Evolutionary conservation across 2,329 filamentous ascomycete species (phyloP).

Genomic region (Scopulariopsis brevicaulis): DNA sequence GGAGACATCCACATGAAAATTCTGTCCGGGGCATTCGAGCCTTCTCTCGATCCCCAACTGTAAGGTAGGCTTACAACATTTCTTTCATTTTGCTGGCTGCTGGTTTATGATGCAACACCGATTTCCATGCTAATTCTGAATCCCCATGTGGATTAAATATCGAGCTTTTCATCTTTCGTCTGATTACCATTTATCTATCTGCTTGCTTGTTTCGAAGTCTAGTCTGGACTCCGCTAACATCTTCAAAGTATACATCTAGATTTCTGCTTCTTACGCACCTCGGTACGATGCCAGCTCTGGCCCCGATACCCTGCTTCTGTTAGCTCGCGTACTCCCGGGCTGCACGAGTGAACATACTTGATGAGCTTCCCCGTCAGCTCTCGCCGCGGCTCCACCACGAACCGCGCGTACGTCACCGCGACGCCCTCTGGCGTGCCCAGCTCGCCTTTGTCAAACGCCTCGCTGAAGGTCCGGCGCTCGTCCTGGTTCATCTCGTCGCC

Average conservation of each 20-base stretch:
- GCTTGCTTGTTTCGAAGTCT: background rate
- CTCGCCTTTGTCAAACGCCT: slow-evolving; percentile 57
- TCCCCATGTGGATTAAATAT: slow-evolving; percentile 51
- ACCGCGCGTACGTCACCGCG: slow-evolving; percentile 72
- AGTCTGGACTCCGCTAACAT: background rate
- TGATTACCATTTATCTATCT: slow-evolving; percentile 32
- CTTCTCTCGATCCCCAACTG: background rate
- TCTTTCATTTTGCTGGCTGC: slow-evolving; percentile 13
- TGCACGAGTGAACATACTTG: slow-evolving; percentile 33
- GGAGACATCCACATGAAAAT: slow-evolving; percentile 10
- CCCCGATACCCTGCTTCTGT: slow-evolving; percentile 4
- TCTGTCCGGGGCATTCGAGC: background rate
- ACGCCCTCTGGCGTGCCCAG: slow-evolving; percentile 76
- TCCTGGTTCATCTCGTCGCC: slow-evolving; percentile 34
- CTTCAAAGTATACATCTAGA: background rate
- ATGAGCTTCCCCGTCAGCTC: slow-evolving; percentile 69
- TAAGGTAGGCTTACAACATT: slow-evolving; percentile 16
- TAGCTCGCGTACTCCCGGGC: background rate
- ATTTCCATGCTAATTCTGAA: slow-evolving; percentile 72
- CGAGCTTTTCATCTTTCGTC: slow-evolving; percentile 80
- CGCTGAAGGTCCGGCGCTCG: slow-evolving; percentile 57
- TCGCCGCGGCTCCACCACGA: slow-evolving; percentile 53
- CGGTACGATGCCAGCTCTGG: slow-evolving; percentile 37
- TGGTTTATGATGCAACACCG: slow-evolving; percentile 53
- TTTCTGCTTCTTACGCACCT: background rate